phyloP scores from a whole-genome alignment of 2,329 filamentous ascomycete genomes.

The Hymenoscyphus fructigenus region DNA sequence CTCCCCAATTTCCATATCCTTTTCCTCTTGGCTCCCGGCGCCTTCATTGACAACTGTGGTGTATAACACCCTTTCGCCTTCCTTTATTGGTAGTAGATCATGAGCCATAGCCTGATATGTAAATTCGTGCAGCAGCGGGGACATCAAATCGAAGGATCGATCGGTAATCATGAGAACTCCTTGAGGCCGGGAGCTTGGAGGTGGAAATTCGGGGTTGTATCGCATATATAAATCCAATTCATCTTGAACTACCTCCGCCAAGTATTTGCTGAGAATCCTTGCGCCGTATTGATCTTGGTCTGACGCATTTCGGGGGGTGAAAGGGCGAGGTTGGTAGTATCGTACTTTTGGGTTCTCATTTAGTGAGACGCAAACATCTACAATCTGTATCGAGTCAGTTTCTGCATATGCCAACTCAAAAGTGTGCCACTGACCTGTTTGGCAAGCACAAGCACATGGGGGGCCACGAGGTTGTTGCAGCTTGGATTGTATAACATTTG shows the following conservation, averaged over 20 bases:
- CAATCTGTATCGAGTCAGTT: constrained; percentile 56
- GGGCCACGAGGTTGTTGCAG: constrained; percentile 79
- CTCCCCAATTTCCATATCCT: constrained; percentile 88
- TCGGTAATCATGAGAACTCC: constrained; percentile 86
- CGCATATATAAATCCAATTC: constrained; percentile 88
- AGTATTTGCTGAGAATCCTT: constrained; percentile 78
- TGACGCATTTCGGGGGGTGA: constrained; percentile 49
- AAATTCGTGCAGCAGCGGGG: constrained; percentile 90
- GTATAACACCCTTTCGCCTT: constrained; percentile 85
- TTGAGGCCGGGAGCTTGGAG: constrained; percentile 72
- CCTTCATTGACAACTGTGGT: constrained; percentile 78
- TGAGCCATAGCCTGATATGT: constrained; percentile 99
- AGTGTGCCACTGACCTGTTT: constrained; percentile 66
- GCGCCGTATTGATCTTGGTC: constrained; percentile 66
- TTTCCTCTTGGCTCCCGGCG: constrained; percentile 67
- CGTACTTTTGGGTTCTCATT: constrained; percentile 92
- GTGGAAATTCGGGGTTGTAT: constrained; percentile 81
- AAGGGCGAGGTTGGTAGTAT: constrained; percentile 69
- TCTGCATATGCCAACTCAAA: background rate
- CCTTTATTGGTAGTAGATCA: constrained; percentile 84
- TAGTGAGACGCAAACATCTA: constrained; percentile 84
- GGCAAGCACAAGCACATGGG: constrained; percentile 80
- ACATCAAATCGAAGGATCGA: constrained; percentile 86
- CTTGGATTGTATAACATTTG: constrained; percentile 86
- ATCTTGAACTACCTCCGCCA: constrained; percentile 88